Evolutionary conservation across 2,329 filamentous ascomycete genomes (phyloP).

Genomic region (Fusarium illudens): DNA sequence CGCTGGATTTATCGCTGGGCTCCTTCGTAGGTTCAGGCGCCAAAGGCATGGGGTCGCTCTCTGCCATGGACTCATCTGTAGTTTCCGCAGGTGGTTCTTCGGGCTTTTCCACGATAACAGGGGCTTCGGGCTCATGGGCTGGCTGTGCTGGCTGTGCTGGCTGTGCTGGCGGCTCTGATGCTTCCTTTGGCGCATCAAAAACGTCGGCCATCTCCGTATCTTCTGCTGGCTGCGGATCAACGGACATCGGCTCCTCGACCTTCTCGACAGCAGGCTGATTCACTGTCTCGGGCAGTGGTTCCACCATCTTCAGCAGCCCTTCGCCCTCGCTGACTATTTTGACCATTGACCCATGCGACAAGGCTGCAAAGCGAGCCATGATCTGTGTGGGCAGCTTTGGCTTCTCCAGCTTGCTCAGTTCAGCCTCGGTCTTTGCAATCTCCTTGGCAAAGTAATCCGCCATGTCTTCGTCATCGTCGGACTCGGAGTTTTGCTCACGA

Average conservation of each 20-base stretch:
- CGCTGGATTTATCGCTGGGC: background rate
- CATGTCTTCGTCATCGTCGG: constrained; percentile 68
- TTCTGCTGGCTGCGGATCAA: constrained; percentile 6
- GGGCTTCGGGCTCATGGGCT: constrained; percentile 1
- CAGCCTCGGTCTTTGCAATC: constrained; percentile 60
- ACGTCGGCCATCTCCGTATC: constrained; percentile 37
- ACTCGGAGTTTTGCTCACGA: constrained; percentile 52
- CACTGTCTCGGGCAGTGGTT: constrained; percentile 48
- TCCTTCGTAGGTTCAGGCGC: background rate
- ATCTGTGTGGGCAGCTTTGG: constrained; percentile 52
- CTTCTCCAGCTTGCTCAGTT: constrained; percentile 58
- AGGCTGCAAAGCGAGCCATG: constrained; percentile 56
- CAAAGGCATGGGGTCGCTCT: background rate
- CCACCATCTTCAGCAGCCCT: constrained; percentile 54
- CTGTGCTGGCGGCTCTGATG: background rate
- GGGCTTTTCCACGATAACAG: constrained; percentile 2
- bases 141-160: background rate
- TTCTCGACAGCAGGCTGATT: constrained; percentile 11
- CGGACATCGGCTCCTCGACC: background rate
- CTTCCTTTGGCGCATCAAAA: constrained; percentile 6
- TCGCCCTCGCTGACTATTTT: constrained; percentile 57
- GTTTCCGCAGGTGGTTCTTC: constrained; percentile 7
- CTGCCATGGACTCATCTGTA: constrained; percentile 7
- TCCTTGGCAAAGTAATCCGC: constrained; percentile 64
- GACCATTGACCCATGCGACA: constrained; percentile 59